Evolutionary conservation across 106 monocot species (phyloP).

Genomic region (Phalaenopsis aphrodite): DNA sequence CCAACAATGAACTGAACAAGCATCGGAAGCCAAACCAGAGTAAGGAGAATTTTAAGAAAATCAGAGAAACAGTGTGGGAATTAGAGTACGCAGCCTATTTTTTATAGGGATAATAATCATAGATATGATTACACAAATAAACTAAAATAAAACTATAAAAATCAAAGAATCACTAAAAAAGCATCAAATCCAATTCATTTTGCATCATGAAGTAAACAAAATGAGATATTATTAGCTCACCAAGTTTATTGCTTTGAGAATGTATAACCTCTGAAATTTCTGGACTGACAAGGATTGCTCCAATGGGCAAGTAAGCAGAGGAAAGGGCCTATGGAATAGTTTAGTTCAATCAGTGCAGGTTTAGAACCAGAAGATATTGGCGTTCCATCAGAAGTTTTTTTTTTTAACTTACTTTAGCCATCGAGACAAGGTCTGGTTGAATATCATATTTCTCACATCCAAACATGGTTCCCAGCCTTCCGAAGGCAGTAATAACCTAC

Average conservation of each 20-base stretch:
- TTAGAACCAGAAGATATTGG: background rate
- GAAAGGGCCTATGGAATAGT: constrained; percentile 72
- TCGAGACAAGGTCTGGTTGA: constrained; percentile 83
- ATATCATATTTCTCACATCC: constrained; percentile 89
- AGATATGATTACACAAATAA: background rate
- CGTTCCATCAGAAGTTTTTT: background rate
- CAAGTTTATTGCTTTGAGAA: constrained; percentile 97
- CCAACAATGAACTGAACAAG: no score
- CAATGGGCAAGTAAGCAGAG: constrained; percentile 94
- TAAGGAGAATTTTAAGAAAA: no score
- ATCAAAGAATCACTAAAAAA: background rate
- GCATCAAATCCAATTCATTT: background rate
- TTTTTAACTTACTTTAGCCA: constrained; percentile 64
- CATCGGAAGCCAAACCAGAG: no score
- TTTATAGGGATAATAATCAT: background rate
- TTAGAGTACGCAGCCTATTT: background rate
- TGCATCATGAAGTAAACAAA: background rate
- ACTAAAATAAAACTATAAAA: background rate
- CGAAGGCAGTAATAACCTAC: constrained; percentile 95
- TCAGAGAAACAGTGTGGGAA: no score
- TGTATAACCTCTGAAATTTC: constrained; percentile 87
- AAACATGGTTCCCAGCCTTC: constrained; percentile 93
- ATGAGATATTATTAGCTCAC: constrained; percentile 18
- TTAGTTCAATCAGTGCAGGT: background rate
- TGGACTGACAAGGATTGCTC: constrained; percentile 82